Base-by-base conservation (phyloP, 768 basidiomycete genomes). In the Suillus spraguei region DNA sequence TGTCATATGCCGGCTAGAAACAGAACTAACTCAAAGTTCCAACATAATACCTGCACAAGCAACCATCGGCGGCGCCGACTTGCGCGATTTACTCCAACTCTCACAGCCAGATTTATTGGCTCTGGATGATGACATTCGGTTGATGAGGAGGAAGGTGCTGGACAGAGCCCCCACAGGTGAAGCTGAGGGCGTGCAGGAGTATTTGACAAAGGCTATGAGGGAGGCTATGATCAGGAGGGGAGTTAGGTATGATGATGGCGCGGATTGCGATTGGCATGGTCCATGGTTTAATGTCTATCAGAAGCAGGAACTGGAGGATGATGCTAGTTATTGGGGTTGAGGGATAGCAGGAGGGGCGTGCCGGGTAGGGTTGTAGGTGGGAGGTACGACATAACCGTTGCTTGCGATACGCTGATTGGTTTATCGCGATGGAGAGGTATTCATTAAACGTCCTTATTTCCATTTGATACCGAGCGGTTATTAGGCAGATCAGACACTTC, bases 401-500 rank as follows among this genome's bases (percentile, higher is more conserved):
- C 52, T n/a, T 53, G 52, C 6, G 52, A 53, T n/a, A 53, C 52
- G 20, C 6, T 53, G 20, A 53, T 53, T 7, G 52, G 52, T 35
- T 53, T 53, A n/a, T 53, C 52, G 20, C 52, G 52, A 53, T 53
- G 52, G 52, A 53, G 52, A 35, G 32, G 52, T 53, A 53, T 53
- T n/a, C 52, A 35, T 53, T 53, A 35, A 53, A 17, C 10, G 11
- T 39, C 1, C 17, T 52, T 32, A 14, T 60, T 52, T 17, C 16
- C 49, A 28, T 17, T 32, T 28, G 49, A 49, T 50, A 8, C 4
- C 7, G 17, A 20, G 32, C 5, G 11, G 20, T 53, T 53, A 32
- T 32, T 53, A 53, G 52, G 20, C 3, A 33, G 20, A 20, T 20
- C 52, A n/a, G 13, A 33, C 11, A 7, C 52, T 53, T 33, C 14